Evolutionary conservation across 805 yeast genomes (phyloP), one percentile per base, ranked within the genome.

Genomic region (Starmerella stigmatis): DNA sequence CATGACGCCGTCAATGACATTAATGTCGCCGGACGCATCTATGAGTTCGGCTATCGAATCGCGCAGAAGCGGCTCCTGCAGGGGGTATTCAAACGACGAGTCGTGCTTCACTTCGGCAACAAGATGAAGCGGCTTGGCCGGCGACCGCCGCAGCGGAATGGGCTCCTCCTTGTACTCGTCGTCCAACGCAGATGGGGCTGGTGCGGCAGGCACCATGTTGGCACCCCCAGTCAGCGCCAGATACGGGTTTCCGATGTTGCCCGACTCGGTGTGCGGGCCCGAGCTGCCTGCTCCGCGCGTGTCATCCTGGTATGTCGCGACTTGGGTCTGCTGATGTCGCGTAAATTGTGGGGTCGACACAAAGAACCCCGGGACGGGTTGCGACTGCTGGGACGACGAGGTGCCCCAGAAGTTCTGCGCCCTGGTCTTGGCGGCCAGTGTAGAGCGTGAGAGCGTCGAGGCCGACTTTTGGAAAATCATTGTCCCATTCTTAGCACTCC

Each of bases 391-490:
- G 13, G 47, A 20, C 11, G 48, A 42, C 21, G 64, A 51, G 13
- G 65, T 48, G 20, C 64, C 57, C 58, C 64, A 65, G 31, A 65
- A 50, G 45, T 58, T 62, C 50, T 47, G 44, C 3, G 50, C 42
- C 46, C 36, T 46, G 2, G 44, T 25, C 33, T 66, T 61, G 29
- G 70, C 69, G 41, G 66, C 60, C 43, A 62, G 54, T 9, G 69
- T 63, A 29, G 65, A 63, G 40, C 67, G 57, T 21, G 67, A 60
- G 31, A 65, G 48, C 35, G 56, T 52, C 19, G 64, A 57, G 38
- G 64, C 60, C 16, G 69, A 58, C 53, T 65, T 65, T 15, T 46
- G 38, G 59, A 65, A 60, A 34, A 64, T 54, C 69, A 65, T 64
- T 7, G 22, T 12, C 19, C 15, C 31, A 26, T 22, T 19, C 28